Conservation (phyloP, 108 stramenopile genomes). For the Nannochloropsis oceanica region DNA sequence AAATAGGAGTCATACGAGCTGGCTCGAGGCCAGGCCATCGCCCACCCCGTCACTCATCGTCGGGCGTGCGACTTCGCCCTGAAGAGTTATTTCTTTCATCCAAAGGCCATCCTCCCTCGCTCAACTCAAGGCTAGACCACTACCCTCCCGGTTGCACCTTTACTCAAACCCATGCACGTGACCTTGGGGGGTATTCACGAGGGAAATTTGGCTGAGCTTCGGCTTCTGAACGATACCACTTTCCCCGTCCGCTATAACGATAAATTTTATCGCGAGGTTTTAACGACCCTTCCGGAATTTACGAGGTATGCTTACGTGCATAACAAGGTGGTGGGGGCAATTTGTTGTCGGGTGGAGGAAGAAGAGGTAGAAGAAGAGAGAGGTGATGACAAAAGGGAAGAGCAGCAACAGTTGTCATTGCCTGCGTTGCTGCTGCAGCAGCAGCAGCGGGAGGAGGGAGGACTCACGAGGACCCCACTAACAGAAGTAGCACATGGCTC, state of each 20-base stretch:
- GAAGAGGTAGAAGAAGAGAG: constrained; percentile 12
- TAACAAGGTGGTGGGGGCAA: constrained; percentile 22
- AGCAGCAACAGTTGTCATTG: not conserved
- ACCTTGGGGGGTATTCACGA: constrained; percentile 4
- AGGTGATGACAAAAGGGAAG: not conserved
- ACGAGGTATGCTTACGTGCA: constrained; percentile 16
- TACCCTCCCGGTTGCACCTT: not conserved
- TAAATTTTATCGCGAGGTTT: constrained; percentile 66
- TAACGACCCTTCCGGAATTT: not conserved
- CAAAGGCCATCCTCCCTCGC: no score
- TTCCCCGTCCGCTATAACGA: constrained; percentile 80
- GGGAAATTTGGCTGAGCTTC: constrained; percentile 15
- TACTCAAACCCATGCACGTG: not conserved
- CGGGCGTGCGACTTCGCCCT: no score
- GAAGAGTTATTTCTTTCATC: no score
- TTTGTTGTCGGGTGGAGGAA: constrained; percentile 34
- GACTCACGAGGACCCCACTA: not conserved
- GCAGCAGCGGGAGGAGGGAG: not conserved
- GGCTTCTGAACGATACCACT: constrained; percentile 38
- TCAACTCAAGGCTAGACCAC: no score
- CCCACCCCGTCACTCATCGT: no score
- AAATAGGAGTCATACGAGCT: no score
- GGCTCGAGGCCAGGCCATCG: no score
- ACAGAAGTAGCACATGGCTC: not conserved
- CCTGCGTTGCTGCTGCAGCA: not conserved